These are phyloP conservation scores for Corylus avellana DNA, from an alignment of 306 rosid genomes.

Conservation along the genomic window DNA sequence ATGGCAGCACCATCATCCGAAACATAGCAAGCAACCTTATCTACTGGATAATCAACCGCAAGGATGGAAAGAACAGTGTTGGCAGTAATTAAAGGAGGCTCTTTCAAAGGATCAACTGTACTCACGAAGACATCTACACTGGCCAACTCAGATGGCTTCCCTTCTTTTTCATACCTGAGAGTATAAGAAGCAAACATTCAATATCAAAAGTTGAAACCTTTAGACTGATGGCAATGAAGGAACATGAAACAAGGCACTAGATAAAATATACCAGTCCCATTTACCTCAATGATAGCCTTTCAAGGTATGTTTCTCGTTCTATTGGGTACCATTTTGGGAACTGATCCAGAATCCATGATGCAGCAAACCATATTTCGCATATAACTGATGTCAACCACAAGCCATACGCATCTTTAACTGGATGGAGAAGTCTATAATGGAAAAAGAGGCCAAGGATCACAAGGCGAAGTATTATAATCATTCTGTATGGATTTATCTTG, in stretches of 20 bases:
- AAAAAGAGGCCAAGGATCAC: constrained; percentile 78
- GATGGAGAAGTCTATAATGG: constrained; percentile 93
- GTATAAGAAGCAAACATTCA: constrained; percentile 25
- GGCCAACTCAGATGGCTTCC: constrained; percentile 81
- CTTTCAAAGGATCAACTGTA: constrained; percentile 97
- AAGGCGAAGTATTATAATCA: constrained; percentile 78
- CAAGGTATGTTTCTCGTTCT: constrained; percentile 92
- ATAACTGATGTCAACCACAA: constrained; percentile 97
- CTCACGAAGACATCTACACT: constrained; percentile 82
- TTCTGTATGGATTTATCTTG: constrained; percentile 96
- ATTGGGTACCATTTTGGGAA: constrained; percentile 97
- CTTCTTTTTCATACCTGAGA: constrained; percentile 95
- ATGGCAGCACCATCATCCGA: constrained; percentile 99
- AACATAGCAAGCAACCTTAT: constrained; percentile 95
- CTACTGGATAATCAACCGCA: constrained; percentile 90
- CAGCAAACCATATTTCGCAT: constrained; percentile 98
- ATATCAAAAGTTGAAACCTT: neutral
- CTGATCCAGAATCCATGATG: constrained; percentile 94
- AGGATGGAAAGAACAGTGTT: constrained; percentile 95
- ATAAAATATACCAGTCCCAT: neutral
- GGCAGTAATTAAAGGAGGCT: constrained; percentile 93
- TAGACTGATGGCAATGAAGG: neutral
- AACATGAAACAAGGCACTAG: neutral
- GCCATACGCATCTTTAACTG: constrained; percentile 90
- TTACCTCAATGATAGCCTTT: constrained; percentile 85